Base-by-base conservation (phyloP, 2,329 filamentous ascomycete genomes). In the Elsinoe batatas region DNA sequence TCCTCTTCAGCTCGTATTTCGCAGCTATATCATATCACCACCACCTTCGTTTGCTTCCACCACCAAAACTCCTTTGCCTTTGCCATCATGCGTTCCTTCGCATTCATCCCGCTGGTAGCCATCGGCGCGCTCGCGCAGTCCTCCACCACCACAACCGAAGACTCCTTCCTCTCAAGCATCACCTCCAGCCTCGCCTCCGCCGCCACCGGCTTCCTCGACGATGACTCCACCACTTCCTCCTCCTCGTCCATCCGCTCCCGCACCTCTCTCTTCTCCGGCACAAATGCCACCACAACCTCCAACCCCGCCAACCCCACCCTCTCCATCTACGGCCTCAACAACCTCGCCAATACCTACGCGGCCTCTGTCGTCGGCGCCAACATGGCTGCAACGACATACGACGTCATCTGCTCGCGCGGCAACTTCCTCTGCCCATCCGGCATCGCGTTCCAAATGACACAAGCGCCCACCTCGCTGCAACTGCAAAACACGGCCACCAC, bases 271-370 rank as follows among this genome's bases (percentile, higher is more conserved):
- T n/a, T 37, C 32, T 36, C 33, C 33, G 18, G 15, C 32, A 26
- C 15, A 13, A 51, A 15, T 7, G 32, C 15, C 18, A 51, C 47
- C 47, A 36, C 26, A 26, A 51, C 33, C 32, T 36, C 47, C 47
- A 20, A 51, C 32, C 18, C 47, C 15, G 37, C 32, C 13, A 10
- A 26, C 12, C 44, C 47, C 15, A 51, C 47, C 6, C 26, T 51
- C 13, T 37, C 33, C 47, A 51, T 51, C 47, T 51, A 38, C 35
- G 47, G 47, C 47, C 47, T 51, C 47, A 51, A 51, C 47, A 51
- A 51, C 33, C 32, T 51, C 11, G 47, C 35, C 47, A 51, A 51
- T 33, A 51, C 47, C 13, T 51, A 51, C 47, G 47, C 47, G 17
- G 47, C 47, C 33, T 51, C 47, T 5, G 47, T 51, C 47, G 18